Percentiles rank a stretch among this genome's conserved stretches.
These are phyloP conservation scores for Neurospora sp. DNA, from an alignment of 495 filamentous ascomycete genomes.

Conservation along the genomic window DNA sequence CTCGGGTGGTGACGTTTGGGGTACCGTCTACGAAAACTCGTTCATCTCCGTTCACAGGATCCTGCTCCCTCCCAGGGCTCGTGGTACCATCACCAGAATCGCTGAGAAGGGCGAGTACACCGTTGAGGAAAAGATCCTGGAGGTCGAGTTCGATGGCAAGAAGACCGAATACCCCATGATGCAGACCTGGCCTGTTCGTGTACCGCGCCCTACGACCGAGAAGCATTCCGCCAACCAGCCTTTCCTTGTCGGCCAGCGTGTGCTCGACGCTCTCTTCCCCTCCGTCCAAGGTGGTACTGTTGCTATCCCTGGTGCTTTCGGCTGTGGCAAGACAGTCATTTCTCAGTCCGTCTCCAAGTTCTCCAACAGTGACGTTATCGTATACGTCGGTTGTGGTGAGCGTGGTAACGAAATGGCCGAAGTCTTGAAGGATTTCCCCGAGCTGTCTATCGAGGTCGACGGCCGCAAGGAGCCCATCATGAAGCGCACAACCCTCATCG, in stretches of 20 bases:
- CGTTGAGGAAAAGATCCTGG: conserved; percentile 86
- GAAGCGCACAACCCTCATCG: conserved; percentile 97
- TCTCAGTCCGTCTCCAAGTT: conserved; percentile 97
- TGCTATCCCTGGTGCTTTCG: conserved; percentile 96
- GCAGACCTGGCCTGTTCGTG: conserved; percentile 99
- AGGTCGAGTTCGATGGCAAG: conserved; percentile 93
- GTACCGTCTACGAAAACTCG: conserved; percentile 90
- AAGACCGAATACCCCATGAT: conserved; percentile 92
- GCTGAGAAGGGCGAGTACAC: conserved; percentile 85
- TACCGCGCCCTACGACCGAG: conserved; percentile 81
- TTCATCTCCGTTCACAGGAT: conserved; percentile 93
- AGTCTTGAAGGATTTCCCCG: conserved; percentile 99
- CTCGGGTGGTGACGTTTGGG: conserved; percentile 91
- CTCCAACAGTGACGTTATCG: conserved; percentile 97
- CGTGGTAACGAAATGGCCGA: conserved; percentile 99
- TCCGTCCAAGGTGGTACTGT: conserved; percentile 95
- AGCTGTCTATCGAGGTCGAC: conserved; percentile 81
- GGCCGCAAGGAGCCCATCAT: conserved; percentile 97
- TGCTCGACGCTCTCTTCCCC: conserved; percentile 95
- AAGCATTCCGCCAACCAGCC: conserved; percentile 79
- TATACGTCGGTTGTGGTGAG: conserved; percentile 97
- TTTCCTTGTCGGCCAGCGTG: conserved; percentile 92
- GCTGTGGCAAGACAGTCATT: conserved; percentile 99
- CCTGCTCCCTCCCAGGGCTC: conserved; percentile 79
- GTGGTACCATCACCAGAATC: conserved; percentile 85